phyloP scores from a whole-genome alignment of 2,329 filamentous ascomycete species.

The Orbilia ellipsospora region DNA sequence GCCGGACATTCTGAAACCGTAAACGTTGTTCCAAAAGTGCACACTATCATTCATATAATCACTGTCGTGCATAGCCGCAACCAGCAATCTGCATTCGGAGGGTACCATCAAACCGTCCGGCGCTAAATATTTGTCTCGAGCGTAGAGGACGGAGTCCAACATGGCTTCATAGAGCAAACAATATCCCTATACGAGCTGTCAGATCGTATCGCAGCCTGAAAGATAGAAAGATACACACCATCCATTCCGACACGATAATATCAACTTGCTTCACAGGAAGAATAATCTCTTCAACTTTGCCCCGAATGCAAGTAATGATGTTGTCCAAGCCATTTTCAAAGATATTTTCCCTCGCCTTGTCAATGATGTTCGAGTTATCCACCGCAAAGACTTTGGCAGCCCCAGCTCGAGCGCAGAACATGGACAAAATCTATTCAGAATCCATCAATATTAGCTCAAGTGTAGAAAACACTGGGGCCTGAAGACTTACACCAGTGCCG shows the following conservation, averaged over 20 bases:
- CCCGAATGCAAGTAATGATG: conserved; percentile 81
- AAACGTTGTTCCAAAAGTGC: conserved; percentile 89
- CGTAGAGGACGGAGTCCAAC: conserved; percentile 90
- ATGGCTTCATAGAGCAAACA: conserved; percentile 93
- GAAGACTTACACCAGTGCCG: conserved; percentile 69
- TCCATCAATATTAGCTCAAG: not conserved
- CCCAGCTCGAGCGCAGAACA: conserved; percentile 93
- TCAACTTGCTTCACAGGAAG: conserved; percentile 84
- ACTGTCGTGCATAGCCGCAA: conserved; percentile 81
- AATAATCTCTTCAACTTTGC: conserved; percentile 86
- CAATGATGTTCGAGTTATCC: conserved; percentile 89
- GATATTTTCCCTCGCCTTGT: conserved; percentile 85
- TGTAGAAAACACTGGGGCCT: conserved; percentile 61
- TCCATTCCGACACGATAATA: conserved; percentile 97
- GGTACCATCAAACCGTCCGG: conserved; percentile 85
- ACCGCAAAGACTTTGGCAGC: conserved; percentile 88
- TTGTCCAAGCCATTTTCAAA: conserved; percentile 80
- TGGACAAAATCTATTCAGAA: conserved; percentile 74
- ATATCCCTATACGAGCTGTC: conserved; percentile 70
- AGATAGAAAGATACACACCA: conserved; percentile 65
- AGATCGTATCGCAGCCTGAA: not conserved
- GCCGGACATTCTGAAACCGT: conserved; percentile 91
- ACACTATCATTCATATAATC: conserved; percentile 82
- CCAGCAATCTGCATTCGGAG: conserved; percentile 82
- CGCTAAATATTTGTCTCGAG: conserved; percentile 85